These are phyloP conservation scores for Globisporangium spinosum DNA, from an alignment of 352 stramenopile genomes.

Conservation along the genomic window DNA sequence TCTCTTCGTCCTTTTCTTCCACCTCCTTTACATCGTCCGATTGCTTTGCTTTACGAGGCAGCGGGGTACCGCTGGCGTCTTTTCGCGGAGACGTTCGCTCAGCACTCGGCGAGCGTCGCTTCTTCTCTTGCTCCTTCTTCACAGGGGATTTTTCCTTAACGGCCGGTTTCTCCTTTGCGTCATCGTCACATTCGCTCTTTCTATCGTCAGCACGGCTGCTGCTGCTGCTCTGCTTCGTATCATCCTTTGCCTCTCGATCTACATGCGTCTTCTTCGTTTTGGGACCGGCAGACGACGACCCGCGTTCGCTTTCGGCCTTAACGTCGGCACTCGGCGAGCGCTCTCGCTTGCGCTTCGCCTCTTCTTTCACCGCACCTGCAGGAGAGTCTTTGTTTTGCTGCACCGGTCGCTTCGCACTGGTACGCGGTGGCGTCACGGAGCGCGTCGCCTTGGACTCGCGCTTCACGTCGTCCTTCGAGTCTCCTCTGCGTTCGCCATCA, in stretches of 20 bases:
- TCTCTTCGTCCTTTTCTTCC: neutral
- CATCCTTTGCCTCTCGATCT: neutral
- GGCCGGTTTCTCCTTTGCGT: neutral
- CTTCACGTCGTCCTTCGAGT: slow-evolving; percentile 2
- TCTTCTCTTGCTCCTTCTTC: neutral
- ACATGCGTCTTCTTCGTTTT: slow-evolving; percentile 2
- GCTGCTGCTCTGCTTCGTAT: neutral
- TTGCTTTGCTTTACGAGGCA: slow-evolving; percentile 6
- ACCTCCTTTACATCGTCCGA: neutral
- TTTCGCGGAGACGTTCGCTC: slow-evolving; percentile 10
- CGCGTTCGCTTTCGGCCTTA: slow-evolving; percentile 8
- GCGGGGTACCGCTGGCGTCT: neutral
- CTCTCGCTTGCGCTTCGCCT: slow-evolving; percentile 15
- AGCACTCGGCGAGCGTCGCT: slow-evolving; percentile 2
- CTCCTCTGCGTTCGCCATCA: neutral
- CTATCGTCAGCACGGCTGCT: neutral
- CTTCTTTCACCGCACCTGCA: neutral
- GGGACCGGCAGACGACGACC: neutral
- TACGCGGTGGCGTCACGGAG: slow-evolving; percentile 14
- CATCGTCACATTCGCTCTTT: neutral
- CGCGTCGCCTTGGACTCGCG: neutral
- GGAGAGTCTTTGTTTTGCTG: neutral
- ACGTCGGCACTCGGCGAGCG: slow-evolving; percentile 9
- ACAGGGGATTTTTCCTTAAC: neutral
- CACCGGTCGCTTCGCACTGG: neutral